These are phyloP conservation scores for Coemansia sp. DNA, from an alignment of 192 early-diverging fungal genomes.

Conservation along the genomic window DNA sequence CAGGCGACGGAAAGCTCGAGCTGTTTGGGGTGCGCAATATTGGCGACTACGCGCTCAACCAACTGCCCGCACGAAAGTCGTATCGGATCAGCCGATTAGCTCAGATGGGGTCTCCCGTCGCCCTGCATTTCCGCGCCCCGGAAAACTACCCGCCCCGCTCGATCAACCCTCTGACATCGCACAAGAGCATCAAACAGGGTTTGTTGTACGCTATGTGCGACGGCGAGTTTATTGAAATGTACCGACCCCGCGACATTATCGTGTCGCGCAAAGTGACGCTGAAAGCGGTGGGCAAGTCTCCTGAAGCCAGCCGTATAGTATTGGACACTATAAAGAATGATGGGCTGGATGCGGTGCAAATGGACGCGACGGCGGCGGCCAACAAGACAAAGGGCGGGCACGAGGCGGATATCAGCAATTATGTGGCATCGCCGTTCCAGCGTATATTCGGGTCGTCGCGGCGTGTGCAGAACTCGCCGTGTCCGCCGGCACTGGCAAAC, in stretches of 20 bases:
- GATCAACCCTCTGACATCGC: slow-evolving; percentile 25
- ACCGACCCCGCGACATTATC: slow-evolving; percentile 58
- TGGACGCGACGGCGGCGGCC: slow-evolving; percentile 47
- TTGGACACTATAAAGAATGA: slow-evolving; percentile 56
- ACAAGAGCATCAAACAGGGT: slow-evolving; percentile 46
- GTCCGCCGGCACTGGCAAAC: neutral
- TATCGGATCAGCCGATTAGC: slow-evolving; percentile 64
- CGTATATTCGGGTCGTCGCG: slow-evolving; percentile 36
- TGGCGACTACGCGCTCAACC: slow-evolving; percentile 62
- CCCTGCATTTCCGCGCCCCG: slow-evolving; percentile 58
- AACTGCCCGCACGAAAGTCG: slow-evolving; percentile 58
- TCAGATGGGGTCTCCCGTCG: slow-evolving; percentile 61
- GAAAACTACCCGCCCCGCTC: slow-evolving; percentile 42
- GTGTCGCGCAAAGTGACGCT: slow-evolving; percentile 67
- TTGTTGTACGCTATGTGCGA: slow-evolving; percentile 72
- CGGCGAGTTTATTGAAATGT: slow-evolving; percentile 74
- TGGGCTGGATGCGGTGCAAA: slow-evolving; percentile 51
- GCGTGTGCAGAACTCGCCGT: neutral
- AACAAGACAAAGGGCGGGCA: slow-evolving; percentile 29
- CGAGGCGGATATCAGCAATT: slow-evolving; percentile 29
- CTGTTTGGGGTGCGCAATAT: slow-evolving; percentile 63
- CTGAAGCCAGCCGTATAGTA: slow-evolving; percentile 58
- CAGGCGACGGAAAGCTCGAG: slow-evolving; percentile 69
- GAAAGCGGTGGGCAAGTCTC: slow-evolving; percentile 60
- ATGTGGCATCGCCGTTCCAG: slow-evolving; percentile 49